Conservation (phyloP, 2,329 filamentous ascomycete genomes). For the Colletotrichum sp. region DNA sequence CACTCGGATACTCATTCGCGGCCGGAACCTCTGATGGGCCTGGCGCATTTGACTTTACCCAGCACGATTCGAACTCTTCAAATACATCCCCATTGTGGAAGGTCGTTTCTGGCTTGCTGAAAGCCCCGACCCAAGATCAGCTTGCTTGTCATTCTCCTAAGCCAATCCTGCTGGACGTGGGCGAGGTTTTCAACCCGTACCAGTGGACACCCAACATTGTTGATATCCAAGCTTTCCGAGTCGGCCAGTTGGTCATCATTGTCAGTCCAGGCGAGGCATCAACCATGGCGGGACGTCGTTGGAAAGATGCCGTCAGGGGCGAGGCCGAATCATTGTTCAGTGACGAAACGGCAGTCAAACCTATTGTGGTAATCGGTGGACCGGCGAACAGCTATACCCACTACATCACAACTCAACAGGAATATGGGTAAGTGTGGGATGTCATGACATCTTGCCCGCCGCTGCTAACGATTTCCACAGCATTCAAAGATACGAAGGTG, state of each 20-base stretch:
- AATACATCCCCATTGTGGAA: constrained; percentile 79
- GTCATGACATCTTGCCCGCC: constrained; percentile 19
- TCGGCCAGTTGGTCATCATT: constrained; percentile 84
- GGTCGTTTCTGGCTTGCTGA: constrained; percentile 73
- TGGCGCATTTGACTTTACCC: constrained; percentile 88
- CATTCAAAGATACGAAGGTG: constrained; percentile 89
- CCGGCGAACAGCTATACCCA: constrained; percentile 90
- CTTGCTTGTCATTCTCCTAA: constrained; percentile 80
- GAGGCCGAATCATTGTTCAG: constrained; percentile 50
- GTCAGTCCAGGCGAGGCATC: constrained; percentile 88
- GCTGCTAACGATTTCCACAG: constrained; percentile 20
- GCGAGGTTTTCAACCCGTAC: constrained; percentile 77
- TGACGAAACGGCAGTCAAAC: constrained; percentile 49
- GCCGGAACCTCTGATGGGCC: constrained; percentile 90
- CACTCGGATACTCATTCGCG: constrained; percentile 87
- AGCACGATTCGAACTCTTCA: constrained; percentile 75
- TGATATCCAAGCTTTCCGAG: constrained; percentile 82
- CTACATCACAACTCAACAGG: constrained; percentile 76
- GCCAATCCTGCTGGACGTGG: constrained; percentile 85
- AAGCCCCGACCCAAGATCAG: constrained; percentile 72
- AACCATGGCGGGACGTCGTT: constrained; percentile 89
- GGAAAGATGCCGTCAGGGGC: constrained; percentile 72
- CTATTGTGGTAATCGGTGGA: constrained; percentile 80
- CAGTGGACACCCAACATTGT: constrained; percentile 89
- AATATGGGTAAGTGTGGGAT: constrained; percentile 44